Evolutionary conservation across 345 rosid species (phyloP).

Genomic region (Brassica carinata): DNA sequence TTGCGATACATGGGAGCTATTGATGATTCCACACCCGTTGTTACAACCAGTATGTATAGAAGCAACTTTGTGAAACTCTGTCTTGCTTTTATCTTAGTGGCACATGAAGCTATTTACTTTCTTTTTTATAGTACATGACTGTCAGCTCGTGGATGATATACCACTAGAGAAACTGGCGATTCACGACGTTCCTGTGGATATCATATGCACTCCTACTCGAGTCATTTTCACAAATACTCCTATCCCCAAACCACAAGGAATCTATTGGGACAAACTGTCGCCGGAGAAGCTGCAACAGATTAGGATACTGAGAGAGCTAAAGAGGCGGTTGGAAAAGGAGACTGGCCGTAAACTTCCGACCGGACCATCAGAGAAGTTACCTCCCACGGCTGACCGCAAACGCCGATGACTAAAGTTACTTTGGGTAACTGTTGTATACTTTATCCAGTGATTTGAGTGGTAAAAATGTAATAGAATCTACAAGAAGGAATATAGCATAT

Average conservation of each 20-base stretch:
- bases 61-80: too few species aligned
- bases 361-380: slow-evolving; percentile 74
- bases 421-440: neutral
- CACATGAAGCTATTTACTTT: neutral
- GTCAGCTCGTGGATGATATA: slow-evolving; percentile 82
- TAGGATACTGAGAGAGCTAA: slow-evolving; percentile 76
- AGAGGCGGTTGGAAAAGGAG: slow-evolving; percentile 59
- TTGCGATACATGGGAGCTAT: slow-evolving; percentile 88
- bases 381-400: slow-evolving; percentile 63
- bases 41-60: slow-evolving; percentile 60
- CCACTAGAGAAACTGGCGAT: slow-evolving; percentile 73
- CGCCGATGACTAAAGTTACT: slow-evolving; percentile 19
- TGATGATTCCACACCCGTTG: slow-evolving; percentile 78
- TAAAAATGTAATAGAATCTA: neutral
- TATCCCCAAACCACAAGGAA: slow-evolving; percentile 86
- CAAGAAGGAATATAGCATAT: neutral
- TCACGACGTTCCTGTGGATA: slow-evolving; percentile 92
- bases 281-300: slow-evolving; percentile 82
- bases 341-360: slow-evolving; percentile 69
- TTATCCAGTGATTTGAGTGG: neutral
- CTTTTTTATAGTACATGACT: slow-evolving; percentile 64
- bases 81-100: neutral
- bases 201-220: slow-evolving; percentile 81
- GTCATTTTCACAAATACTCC: slow-evolving; percentile 67
- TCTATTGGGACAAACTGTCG: slow-evolving; percentile 82